Base-by-base conservation (phyloP, 495 filamentous ascomycete genomes). In the Penicillium psychrofluorescens region DNA sequence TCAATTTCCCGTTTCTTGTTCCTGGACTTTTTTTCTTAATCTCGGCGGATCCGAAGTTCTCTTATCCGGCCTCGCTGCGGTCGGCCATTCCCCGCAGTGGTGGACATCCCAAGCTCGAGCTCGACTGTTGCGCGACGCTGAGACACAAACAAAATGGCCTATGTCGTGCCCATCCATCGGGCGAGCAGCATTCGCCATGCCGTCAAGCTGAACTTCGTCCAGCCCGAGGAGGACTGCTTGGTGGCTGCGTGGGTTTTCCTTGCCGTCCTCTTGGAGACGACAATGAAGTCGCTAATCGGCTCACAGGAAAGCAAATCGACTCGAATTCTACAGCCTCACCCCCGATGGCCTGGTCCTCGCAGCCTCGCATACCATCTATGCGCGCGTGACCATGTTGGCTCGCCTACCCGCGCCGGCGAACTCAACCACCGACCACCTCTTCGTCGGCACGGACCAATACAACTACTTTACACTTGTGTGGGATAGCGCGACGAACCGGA, bases 161-260 rank as follows among this genome's bases (percentile, higher is more conserved):
- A 96, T 55, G 70, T 99, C 46, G 89, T 88, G 48, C 90, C 92
- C 5, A 95, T 99, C 43, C 92, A 97, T 64, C 73, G 84, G 51
- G 85, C 92, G 22, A 95, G 83, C 59, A 94, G 87, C 62, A 81
- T 96, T 44, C 81, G 88, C 33, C 83, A 95, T 76, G 90, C 90
- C 9, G 60, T 97, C 45, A 89, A 84, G 55, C 71, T 90, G 36
- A 78, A 81, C 45, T 79, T 98, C 46, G 68, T 95, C 13, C 72
- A 74, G 44, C 61, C 79, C 4, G 79, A 86, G 33, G 81, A 91
- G 45, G 82, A 91, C 48, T 88, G 83, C 50, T 70, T 98, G 53
- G 82, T 96, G 36, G 71, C 95, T 48, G 90, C 88, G 91, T 96
- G 77, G 64, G 86, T 1, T 59, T 40, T 41, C 38, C 12, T 29